A percentile compares a stretch with the other conserved stretches of the same genome.
These are phyloP conservation scores for Fusarium praegraminearum DNA, from an alignment of 2,329 filamentous ascomycete species.

Conservation along the genomic window DNA sequence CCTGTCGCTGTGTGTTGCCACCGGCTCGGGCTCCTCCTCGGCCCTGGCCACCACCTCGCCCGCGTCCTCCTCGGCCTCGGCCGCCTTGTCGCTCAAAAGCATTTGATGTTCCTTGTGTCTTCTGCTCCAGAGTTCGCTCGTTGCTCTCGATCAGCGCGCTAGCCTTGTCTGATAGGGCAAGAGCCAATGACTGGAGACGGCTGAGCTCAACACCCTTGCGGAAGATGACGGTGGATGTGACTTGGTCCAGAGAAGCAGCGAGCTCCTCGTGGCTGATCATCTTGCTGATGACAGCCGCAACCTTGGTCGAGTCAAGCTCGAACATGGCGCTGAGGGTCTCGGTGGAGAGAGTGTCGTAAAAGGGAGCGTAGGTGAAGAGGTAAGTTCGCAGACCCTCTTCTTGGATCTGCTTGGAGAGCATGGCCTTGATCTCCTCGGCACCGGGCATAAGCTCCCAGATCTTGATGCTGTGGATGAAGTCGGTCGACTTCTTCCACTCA, in stretches of 20 bases:
- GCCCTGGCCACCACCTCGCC: conserved; percentile 71
- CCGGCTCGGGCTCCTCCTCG: conserved; percentile 70
- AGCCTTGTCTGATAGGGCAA: conserved; percentile 95
- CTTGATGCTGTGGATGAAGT: conserved; percentile 97
- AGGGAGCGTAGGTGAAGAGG: conserved; percentile 98
- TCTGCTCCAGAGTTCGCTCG: conserved; percentile 95
- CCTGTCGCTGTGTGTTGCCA: conserved; percentile 72
- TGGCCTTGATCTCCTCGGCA: conserved; percentile 91
- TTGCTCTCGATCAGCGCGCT: conserved; percentile 96
- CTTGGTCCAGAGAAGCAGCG: conserved; percentile 94
- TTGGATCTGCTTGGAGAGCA: conserved; percentile 98
- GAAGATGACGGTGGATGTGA: conserved; percentile 98
- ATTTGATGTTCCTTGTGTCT: conserved; percentile 94
- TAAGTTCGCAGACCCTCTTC: conserved; percentile 98
- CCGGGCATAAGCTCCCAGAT: conserved; percentile 99
- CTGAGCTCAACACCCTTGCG: conserved; percentile 99
- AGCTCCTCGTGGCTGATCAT: conserved; percentile 99
- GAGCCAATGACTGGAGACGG: conserved; percentile 91
- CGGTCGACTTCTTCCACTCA: conserved; percentile 97
- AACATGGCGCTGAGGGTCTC: conserved; percentile 92
- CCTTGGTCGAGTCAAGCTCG: conserved; percentile 90
- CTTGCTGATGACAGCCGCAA: conserved; percentile 94
- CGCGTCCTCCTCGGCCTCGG: conserved; percentile 75
- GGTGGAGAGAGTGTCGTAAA: conserved; percentile 96
- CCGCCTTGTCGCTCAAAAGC: conserved; percentile 95